These are phyloP conservation scores for Cordyceps javanica DNA, from an alignment of 2,329 filamentous ascomycete genomes.

Conservation along the genomic window DNA sequence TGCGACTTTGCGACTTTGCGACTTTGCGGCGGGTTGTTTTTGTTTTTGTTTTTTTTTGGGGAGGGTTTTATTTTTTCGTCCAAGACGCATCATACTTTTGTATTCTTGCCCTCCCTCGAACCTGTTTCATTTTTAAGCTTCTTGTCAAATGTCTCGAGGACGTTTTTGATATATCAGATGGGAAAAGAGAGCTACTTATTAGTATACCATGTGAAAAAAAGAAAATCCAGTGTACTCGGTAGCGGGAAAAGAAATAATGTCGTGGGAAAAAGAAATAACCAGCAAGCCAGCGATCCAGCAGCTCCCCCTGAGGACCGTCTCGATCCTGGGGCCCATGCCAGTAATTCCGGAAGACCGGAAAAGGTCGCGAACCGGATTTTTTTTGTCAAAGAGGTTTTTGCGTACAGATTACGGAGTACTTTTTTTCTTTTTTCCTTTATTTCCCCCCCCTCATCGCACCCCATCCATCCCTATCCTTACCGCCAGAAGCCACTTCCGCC, in stretches of 20 bases:
- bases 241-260: too few species aligned
- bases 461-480: background rate
- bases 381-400: too few species aligned
- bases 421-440: background rate
- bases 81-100: background rate
- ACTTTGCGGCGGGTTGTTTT: background rate
- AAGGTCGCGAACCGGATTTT: background rate
- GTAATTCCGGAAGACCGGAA: background rate
- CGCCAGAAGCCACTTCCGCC: constrained; percentile 3
- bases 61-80: background rate
- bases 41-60: background rate
- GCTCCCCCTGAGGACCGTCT: background rate
- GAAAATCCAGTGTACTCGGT: too few species aligned
- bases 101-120: background rate
- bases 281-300: background rate
- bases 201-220: background rate
- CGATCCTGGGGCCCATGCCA: background rate
- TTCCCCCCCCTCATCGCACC: background rate
- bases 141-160: too few species aligned
- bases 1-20: too few species aligned
- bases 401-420: too few species aligned
- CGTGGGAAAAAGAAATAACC: background rate
- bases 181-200: too few species aligned
- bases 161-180: too few species aligned
- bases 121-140: background rate